phyloP scores from a whole-genome alignment of 1,284 basidiomycete genomes.

The Lentinula novae-zelandiae region DNA sequence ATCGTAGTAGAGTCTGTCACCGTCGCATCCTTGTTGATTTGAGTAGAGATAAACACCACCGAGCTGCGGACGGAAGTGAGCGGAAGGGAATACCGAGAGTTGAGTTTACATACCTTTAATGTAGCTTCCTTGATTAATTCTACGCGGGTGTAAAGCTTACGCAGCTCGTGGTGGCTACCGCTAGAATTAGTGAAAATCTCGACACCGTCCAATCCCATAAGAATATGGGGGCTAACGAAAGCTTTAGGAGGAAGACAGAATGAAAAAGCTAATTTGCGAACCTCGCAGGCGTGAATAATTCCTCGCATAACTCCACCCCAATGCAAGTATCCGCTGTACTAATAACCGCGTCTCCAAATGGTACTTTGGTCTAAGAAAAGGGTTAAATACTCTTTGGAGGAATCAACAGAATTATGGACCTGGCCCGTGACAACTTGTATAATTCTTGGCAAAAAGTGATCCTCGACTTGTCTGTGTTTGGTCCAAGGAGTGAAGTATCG shows the following conservation, averaged over 20 bases:
- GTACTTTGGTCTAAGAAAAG: conserved; percentile 66
- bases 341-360: conserved; percentile 94
- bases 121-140: conserved; percentile 98
- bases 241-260: not conserved
- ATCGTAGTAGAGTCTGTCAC: conserved; percentile 96
- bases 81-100: not conserved
- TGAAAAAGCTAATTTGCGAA: conserved; percentile 27
- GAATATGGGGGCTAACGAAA: conserved; percentile 79
- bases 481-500: conserved; percentile 96
- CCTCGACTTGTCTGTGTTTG: conserved; percentile 84
- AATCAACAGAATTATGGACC: conserved; percentile 36
- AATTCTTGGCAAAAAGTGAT: conserved; percentile 85
- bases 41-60: conserved; percentile 98
- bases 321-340: conserved; percentile 95
- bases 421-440: conserved; percentile 88
- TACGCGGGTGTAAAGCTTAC: conserved; percentile 88
- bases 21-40: conserved; percentile 99
- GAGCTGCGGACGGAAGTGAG: conserved; percentile 46
- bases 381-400: not conserved
- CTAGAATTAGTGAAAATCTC: conserved; percentile 99
- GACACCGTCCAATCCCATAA: conserved; percentile 96
- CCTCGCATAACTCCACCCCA: conserved; percentile 95
- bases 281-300: conserved; percentile 96
- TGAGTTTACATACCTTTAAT: conserved; percentile 59
- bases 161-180: conserved; percentile 95